Evolutionary conservation across 2,329 filamentous ascomycete species (phyloP).

Genomic region (Diaporthe australafricana): DNA sequence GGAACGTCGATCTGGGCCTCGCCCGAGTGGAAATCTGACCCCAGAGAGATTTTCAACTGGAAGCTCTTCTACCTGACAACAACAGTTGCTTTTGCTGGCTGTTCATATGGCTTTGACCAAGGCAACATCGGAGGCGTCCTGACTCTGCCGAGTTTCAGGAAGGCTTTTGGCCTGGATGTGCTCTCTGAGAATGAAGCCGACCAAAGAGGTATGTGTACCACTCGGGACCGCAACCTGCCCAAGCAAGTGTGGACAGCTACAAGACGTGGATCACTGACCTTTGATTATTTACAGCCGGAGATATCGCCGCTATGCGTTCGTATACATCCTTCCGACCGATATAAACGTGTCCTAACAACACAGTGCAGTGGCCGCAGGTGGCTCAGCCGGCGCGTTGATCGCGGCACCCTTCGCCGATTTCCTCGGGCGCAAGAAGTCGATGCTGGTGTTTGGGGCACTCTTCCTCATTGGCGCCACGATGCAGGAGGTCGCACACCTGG

Average conservation of each 20-base stretch:
- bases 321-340: neutral
- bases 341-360: slow-evolving; percentile 29
- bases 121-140: slow-evolving; percentile 54
- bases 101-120: slow-evolving; percentile 53
- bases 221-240: slow-evolving; percentile 24
- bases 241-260: neutral
- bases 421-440: slow-evolving; percentile 27
- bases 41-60: slow-evolving; percentile 51
- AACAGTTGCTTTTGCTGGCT: slow-evolving; percentile 51
- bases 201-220: slow-evolving; percentile 31
- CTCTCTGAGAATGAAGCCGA: slow-evolving; percentile 44
- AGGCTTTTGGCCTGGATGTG: slow-evolving; percentile 49
- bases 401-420: slow-evolving; percentile 45
- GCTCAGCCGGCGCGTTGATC: slow-evolving; percentile 50
- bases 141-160: slow-evolving; percentile 50
- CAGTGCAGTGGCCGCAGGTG: slow-evolving; percentile 40
- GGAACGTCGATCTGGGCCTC: slow-evolving; percentile 52
- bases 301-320: slow-evolving; percentile 49
- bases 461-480: slow-evolving; percentile 49
- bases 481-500: slow-evolving; percentile 50
- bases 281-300: slow-evolving; percentile 39
- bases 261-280: slow-evolving; percentile 1
- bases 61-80: slow-evolving; percentile 47
- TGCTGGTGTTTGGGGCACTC: slow-evolving; percentile 47
- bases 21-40: slow-evolving; percentile 51